phyloP scores from a whole-genome alignment of 2,329 filamentous ascomycete species.

The Stemphylium lycopersici region DNA sequence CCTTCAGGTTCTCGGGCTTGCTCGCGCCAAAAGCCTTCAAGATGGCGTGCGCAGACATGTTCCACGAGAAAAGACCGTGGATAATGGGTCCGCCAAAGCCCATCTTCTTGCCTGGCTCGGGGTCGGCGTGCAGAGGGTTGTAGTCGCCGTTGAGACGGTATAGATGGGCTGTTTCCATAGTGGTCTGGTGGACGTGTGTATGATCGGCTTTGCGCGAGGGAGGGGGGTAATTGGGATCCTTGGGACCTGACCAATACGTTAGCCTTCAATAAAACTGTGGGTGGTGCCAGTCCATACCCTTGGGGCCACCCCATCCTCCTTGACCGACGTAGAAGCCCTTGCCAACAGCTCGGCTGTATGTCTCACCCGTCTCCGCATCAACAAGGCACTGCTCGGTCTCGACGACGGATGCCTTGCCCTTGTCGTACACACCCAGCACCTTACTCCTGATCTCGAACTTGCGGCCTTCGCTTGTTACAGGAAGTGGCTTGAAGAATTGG shows the following conservation, averaged over 20 bases:
- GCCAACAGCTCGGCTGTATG: constrained; percentile 72
- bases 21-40: constrained; percentile 75
- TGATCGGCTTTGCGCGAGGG: constrained; percentile 75
- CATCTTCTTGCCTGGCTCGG: constrained; percentile 85
- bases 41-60: constrained; percentile 75
- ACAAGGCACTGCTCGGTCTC: constrained; percentile 81
- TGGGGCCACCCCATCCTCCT: constrained; percentile 85
- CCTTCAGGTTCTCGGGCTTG: constrained; percentile 80
- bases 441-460: constrained; percentile 78
- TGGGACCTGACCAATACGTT: constrained; percentile 57
- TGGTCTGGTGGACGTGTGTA: constrained; percentile 73
- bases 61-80: constrained; percentile 89
- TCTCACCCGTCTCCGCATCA: constrained; percentile 70
- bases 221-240: constrained; percentile 77
- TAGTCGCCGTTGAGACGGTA: constrained; percentile 86
- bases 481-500: constrained; percentile 76
- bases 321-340: constrained; percentile 82
- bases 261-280: neutral
- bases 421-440: constrained; percentile 87
- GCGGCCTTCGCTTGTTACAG: constrained; percentile 70
- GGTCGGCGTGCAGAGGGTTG: constrained; percentile 88
- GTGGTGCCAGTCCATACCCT: constrained; percentile 60
- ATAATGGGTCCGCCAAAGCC: constrained; percentile 89
- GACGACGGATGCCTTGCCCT: constrained; percentile 81
- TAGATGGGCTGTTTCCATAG: constrained; percentile 67